Conservation (phyloP, 2,329 filamentous ascomycete genomes). For the Cercospora sesami region DNA sequence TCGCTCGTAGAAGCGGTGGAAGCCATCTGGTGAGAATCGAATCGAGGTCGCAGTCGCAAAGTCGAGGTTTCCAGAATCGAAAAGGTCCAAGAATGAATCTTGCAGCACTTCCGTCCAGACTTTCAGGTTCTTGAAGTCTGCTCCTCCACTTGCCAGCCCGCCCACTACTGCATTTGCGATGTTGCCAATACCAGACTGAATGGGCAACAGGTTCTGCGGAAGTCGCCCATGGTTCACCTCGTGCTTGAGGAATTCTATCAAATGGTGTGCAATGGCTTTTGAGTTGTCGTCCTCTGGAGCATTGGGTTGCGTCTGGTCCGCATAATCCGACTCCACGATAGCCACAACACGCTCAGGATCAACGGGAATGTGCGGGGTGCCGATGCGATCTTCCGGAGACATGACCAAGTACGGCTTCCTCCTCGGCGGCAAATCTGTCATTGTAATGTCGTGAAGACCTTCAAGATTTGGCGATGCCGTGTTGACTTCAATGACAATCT, state of each 20-base stretch:
- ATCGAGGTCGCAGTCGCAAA: conserved; percentile 89
- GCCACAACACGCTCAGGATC: conserved; percentile 83
- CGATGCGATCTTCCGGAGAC: conserved; percentile 81
- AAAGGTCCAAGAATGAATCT: conserved; percentile 89
- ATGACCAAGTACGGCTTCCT: conserved; percentile 86
- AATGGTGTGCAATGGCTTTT: conserved; percentile 69
- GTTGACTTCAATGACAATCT: conserved; percentile 92
- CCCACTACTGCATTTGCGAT: conserved; percentile 91
- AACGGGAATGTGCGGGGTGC: conserved; percentile 76
- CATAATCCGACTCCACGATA: conserved; percentile 80
- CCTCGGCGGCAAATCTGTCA: conserved; percentile 77
- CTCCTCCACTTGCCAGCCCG: conserved; percentile 68
- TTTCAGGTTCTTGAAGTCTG: conserved; percentile 82
- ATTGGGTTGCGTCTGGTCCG: conserved; percentile 74
- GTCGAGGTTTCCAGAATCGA: conserved; percentile 82
- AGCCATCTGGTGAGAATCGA: conserved; percentile 86
- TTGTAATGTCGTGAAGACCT: conserved; percentile 86
- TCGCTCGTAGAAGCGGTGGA: conserved; percentile 85
- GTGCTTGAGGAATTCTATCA: conserved; percentile 85
- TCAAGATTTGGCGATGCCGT: conserved; percentile 81
- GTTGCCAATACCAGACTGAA: conserved; percentile 89
- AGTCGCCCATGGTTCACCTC: conserved; percentile 78
- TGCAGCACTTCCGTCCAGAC: conserved; percentile 94
- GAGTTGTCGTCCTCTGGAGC: conserved; percentile 72
- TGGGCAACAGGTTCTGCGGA: conserved; percentile 72